Evolutionary conservation across 441 rosid genomes (phyloP).

Genomic region (Sinapis alba): DNA sequence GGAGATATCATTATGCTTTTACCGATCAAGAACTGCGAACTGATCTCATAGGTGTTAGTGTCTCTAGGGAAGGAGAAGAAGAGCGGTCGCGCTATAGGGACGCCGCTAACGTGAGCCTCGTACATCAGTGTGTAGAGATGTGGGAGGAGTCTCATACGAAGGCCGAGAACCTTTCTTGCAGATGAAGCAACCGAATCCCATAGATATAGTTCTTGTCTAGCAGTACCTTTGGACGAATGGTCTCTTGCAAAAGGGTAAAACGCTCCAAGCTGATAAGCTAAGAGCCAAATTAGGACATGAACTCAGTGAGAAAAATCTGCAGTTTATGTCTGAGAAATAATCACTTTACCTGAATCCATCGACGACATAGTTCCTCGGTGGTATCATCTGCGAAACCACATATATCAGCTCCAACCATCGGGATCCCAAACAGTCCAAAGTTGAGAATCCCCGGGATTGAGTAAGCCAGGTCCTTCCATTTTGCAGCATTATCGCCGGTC

Average conservation of each 20-base stretch:
- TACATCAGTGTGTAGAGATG: conserved; percentile 68
- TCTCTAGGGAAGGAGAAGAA: conserved; percentile 75
- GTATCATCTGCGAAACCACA: conserved; percentile 66
- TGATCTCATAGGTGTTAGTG: conserved; percentile 49
- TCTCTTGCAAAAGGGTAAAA: conserved; percentile 84
- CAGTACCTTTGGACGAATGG: conserved; percentile 40
- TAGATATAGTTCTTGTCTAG: conserved; percentile 62
- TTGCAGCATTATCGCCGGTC: conserved; percentile 79
- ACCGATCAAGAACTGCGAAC: conserved; percentile 58
- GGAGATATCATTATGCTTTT: conserved; percentile 65
- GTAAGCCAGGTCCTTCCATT: conserved; percentile 70
- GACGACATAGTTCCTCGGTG: conserved; percentile 67
- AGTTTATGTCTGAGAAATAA: conserved; percentile 1
- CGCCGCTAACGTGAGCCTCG: conserved; percentile 57
- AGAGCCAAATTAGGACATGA: conserved; percentile 30
- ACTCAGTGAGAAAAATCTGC: not conserved
- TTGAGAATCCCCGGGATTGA: conserved; percentile 61
- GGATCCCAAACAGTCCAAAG: conserved; percentile 75
- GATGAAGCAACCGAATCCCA: conserved; percentile 79
- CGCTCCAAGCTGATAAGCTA: conserved; percentile 62
- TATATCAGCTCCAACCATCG: conserved; percentile 91
- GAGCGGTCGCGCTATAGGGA: conserved; percentile 71
- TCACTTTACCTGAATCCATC: conserved; percentile 77
- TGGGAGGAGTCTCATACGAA: conserved; percentile 68
- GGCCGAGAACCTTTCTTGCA: conserved; percentile 67